phyloP scores from a whole-genome alignment of 257 asterid genomes.

The Craterostigma plantagineum region DNA sequence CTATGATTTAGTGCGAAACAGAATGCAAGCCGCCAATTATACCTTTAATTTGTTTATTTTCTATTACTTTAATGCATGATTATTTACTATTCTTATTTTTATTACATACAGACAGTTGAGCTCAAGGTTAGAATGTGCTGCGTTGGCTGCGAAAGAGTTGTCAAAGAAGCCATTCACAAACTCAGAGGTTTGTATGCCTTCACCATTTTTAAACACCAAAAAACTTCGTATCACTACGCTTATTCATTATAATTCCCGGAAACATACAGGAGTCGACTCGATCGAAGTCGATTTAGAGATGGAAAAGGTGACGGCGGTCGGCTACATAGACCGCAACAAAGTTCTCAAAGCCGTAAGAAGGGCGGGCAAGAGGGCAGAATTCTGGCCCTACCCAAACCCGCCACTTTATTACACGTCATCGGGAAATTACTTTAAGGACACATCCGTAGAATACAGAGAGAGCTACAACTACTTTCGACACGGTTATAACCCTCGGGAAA shows the following conservation, averaged over 20 bases:
- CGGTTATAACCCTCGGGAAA: conserved; percentile 58
- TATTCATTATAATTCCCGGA: too few relatives aligned
- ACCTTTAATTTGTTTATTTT: too few relatives aligned
- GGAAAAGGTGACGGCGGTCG: conserved; percentile 66
- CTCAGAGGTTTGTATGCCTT: too few relatives aligned
- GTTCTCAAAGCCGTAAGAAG: conserved; percentile 74
- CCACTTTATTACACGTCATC: conserved; percentile 63
- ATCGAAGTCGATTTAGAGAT: conserved; percentile 42
- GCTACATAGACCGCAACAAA: conserved; percentile 72
- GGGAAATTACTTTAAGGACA: conserved; percentile 53
- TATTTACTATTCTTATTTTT: too few relatives aligned
- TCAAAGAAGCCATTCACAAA: conserved; percentile 29
- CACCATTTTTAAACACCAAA: too few relatives aligned
- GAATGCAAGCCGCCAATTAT: too few relatives aligned
- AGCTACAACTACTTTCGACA: conserved; percentile 87
- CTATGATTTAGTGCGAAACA: too few relatives aligned
- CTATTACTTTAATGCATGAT: too few relatives aligned
- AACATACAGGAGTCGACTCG: conserved; percentile 74
- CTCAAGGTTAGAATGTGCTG: conserved; percentile 54
- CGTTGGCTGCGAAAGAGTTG: conserved; percentile 40
- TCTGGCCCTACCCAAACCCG: conserved; percentile 76
- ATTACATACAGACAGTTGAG: conserved; percentile 28
- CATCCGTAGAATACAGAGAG: conserved; percentile 43
- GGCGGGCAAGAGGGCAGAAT: conserved; percentile 86
- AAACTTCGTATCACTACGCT: too few relatives aligned